Evolutionary conservation across 228 moss, liverwort and hornwort species (phyloP).

Genomic region (Sphagnum fallax): DNA sequence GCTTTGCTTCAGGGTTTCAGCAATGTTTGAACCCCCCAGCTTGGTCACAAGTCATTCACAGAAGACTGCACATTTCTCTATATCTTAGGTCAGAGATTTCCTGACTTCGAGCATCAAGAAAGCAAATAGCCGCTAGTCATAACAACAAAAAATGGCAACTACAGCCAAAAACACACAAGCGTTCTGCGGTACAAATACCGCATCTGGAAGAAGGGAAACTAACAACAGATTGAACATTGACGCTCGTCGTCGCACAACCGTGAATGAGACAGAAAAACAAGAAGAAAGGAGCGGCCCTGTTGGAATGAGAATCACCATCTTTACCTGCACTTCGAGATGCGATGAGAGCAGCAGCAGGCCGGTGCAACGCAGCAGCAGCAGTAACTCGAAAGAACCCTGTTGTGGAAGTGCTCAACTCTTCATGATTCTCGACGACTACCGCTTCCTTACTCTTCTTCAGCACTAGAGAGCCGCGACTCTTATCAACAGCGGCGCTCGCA

Average conservation of each 20-base stretch:
- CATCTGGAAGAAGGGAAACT: not conserved
- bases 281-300: not conserved
- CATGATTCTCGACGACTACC: conserved; percentile 12
- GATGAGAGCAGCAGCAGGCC: conserved; percentile 18
- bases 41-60: too few species aligned
- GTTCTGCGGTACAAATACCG: too few species aligned
- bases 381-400: conserved; percentile 17
- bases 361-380: conserved; percentile 25
- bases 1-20: too few species aligned
- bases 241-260: not conserved
- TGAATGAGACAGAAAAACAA: not conserved
- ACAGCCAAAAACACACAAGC: too few species aligned
- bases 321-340: conserved; percentile 22
- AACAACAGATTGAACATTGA: too few species aligned
- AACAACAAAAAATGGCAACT: not conserved
- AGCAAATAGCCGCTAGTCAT: too few species aligned
- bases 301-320: conserved; percentile 17
- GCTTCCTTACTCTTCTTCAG: conserved; percentile 30
- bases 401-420: conserved; percentile 15
- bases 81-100: too few species aligned
- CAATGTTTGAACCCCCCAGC: too few species aligned
- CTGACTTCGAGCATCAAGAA: too few species aligned
- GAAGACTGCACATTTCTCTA: too few species aligned
- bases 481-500: not conserved
- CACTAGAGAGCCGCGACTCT: conserved; percentile 9